Evolutionary conservation across 768 basidiomycete genomes (phyloP).

Genomic region (Amanita phalloides): DNA sequence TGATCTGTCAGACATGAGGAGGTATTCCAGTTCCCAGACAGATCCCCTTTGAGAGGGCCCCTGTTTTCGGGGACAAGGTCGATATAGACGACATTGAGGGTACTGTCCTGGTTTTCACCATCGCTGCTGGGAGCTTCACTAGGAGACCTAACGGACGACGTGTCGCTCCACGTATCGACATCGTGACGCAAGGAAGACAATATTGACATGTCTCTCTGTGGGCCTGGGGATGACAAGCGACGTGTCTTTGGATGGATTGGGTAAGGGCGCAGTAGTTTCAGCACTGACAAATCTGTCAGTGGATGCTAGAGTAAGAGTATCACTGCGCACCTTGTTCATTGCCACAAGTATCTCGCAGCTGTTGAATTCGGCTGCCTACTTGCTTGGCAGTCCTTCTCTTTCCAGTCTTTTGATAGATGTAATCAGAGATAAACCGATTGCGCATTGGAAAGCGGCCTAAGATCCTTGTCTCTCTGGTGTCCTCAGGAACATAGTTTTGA

Average conservation of each 20-base stretch:
- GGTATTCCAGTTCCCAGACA: background rate
- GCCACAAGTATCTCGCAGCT: conserved; percentile 63
- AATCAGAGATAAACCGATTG: conserved; percentile 73
- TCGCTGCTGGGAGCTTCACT: conserved; percentile 22
- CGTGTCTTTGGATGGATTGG: conserved; percentile 16
- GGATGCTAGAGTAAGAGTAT: conserved; percentile 2
- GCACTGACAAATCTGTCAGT: conserved; percentile 21
- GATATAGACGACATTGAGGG: conserved; percentile 31
- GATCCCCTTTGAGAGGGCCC: conserved; percentile 6
- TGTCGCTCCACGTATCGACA: conserved; percentile 25
- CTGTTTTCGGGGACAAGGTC: conserved; percentile 28
- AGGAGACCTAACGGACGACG: conserved; percentile 23
- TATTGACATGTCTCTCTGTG: conserved; percentile 8
- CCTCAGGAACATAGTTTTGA: conserved; percentile 60
- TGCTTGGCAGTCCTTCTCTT: conserved; percentile 67
- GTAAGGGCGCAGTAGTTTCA: conserved; percentile 33
- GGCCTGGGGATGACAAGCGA: conserved; percentile 18
- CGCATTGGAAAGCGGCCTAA: conserved; percentile 71
- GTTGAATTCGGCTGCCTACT: conserved; percentile 72
- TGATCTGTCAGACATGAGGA: conserved; percentile 10
- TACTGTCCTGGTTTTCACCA: conserved; percentile 19
- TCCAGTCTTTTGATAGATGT: conserved; percentile 60
- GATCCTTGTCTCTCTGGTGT: conserved; percentile 61
- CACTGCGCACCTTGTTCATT: conserved; percentile 54
- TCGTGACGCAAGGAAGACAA: conserved; percentile 15